Base-by-base conservation (phyloP, 2,329 filamentous ascomycete species). In the Diplocarpon rosae region DNA sequence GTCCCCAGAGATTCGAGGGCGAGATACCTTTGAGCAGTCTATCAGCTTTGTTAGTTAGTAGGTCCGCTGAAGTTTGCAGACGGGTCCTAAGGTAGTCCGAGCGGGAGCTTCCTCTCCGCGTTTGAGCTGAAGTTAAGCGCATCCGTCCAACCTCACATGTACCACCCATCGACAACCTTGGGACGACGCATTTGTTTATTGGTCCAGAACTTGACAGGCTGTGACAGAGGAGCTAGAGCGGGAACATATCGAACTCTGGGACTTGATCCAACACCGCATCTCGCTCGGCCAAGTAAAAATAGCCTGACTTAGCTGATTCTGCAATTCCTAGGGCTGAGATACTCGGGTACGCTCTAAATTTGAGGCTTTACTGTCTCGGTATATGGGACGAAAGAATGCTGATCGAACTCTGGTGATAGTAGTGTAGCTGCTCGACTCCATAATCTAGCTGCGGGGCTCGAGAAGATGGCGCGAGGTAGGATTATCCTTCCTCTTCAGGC, bases 391-490 rank as follows among this genome's bases (percentile, higher is more conserved):
- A 24, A 24, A 24, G 20, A 3, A 24, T 24, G 20, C 20, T 24
- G 20, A 24, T 7, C 5, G 15, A 4, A 5, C 0, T 11, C 13
- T n/a, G 4, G 20, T 24, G 20, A 24, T 12, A 43, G 41, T 43
- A 14, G 31, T 6, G 14, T 57, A 17, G 32, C 50, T 33, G 48
- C 52, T 37, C 45, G 51, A 40, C 34, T 55, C 2, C 50, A 53
- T 46, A 52, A 59, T 43, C 54, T 58, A 50, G 56, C 51, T 17
- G 49, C 39, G 16, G 39, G 37, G 39, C 24, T 42, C 10, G 36
- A 37, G 15, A 42, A 37, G 24, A 44, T 43, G 33, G 28, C 45
- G n/a, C 36, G 33, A 43, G 33, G 41, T 43, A 43, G 12, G 34
- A 9, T 29, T n/a, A 11, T 11, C 32, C 24, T 12, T 14, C 28